Evolutionary conservation across 2,329 filamentous ascomycete species (phyloP), one percentile per base, ranked within the genome.

Genomic region (Xylariaceae sp.): DNA sequence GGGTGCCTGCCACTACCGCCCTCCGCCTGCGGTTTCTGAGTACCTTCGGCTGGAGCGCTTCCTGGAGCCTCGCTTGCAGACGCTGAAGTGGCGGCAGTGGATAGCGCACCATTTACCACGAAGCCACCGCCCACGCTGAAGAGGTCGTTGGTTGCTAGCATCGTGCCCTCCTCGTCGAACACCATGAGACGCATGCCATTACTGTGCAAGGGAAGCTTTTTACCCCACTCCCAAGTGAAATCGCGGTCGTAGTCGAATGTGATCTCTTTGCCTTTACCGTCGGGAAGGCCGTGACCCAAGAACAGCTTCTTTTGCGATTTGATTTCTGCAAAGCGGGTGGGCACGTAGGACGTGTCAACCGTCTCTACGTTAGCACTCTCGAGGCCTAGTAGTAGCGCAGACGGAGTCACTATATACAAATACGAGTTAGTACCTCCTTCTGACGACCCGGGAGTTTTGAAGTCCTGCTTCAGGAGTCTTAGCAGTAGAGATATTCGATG

Each of bases 81-180:
- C 9, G 65, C 57, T 0, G 65, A 60, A n/a, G 64, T 67, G 4
- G 74, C 62, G 16, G 72, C 71, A 21, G 76, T 78, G 7, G 78
- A 80, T 48, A 81, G 65, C 16, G 79, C 73, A 10, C 79, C 79
- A 46, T 81, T 81, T 50, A 81, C 79, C 40, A 81, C 79, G 50
- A 81, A 81, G 1, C 79, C 79, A n/a, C 79, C 79, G 1, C 79
- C 79, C 1, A 81, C 78, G 48, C 78, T 81, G 61, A 81, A 81
- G 59, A 81, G 69, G 58, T 81, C 79, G 52, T 81, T 81, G 18
- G 74, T 78, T 1, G 79, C 79, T 32, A 81, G 63, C 59, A 79
- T 73, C 26, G 70, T 74, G 10, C 78, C 79, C 1, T 80, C 72
- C 3, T 75, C 63, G 52, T 80, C 77, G 45, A 77, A 81, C 2